phyloP scores from a whole-genome alignment of 208 protist species.

The Wallacemonas sp. region DNA sequence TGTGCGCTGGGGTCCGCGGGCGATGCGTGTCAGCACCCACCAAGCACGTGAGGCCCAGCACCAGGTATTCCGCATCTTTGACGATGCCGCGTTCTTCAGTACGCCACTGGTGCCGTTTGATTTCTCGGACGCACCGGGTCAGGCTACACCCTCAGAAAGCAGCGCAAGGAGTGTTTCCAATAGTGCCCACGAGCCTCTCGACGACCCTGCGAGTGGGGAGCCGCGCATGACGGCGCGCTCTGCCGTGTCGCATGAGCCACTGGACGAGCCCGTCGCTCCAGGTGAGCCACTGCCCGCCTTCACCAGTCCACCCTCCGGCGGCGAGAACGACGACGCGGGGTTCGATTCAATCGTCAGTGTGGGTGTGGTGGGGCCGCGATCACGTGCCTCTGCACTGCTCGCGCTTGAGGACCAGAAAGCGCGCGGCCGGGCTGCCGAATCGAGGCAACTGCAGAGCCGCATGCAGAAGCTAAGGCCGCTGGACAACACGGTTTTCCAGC shows the following conservation, averaged over 20 bases:
- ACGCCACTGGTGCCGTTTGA: constrained; percentile 22
- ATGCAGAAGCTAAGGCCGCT: constrained; percentile 35
- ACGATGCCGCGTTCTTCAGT: constrained; percentile 38
- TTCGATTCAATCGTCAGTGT: background rate
- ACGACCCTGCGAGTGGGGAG: background rate
- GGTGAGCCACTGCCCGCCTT: background rate
- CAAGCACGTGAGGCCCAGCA: constrained; percentile 32
- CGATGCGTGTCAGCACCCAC: constrained; percentile 30
- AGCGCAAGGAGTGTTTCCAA: background rate
- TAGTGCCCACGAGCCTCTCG: background rate
- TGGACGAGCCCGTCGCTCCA: background rate
- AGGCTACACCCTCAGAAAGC: background rate
- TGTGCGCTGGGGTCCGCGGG: constrained; percentile 59
- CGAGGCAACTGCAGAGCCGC: constrained; percentile 17
- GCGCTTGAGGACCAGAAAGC: constrained; percentile 9
- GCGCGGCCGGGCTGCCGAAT: background rate
- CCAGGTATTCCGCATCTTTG: constrained; percentile 37
- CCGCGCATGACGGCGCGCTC: background rate
- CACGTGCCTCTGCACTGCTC: constrained; percentile 7
- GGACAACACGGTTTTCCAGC: constrained; percentile 42
- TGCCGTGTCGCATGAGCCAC: background rate
- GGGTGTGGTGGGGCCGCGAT: constrained; percentile 1
- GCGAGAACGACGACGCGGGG: background rate
- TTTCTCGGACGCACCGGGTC: background rate
- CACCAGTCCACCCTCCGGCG: background rate